Evolutionary conservation across 2,329 filamentous ascomycete genomes (phyloP).

Genomic region (Fusarium albidum): DNA sequence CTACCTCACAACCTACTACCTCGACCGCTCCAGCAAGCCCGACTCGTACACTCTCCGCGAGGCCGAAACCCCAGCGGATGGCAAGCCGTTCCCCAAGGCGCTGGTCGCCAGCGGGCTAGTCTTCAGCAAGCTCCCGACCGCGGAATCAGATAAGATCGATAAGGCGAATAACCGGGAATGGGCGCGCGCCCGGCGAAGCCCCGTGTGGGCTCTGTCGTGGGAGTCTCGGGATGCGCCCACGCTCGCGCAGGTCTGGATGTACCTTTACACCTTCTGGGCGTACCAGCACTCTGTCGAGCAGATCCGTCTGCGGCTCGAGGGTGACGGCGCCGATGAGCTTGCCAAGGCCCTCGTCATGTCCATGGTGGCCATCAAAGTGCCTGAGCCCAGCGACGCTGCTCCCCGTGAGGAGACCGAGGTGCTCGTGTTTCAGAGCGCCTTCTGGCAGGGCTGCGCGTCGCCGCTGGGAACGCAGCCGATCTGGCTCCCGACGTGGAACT

Average conservation of each 20-base stretch:
- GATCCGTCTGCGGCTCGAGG: conserved; percentile 34
- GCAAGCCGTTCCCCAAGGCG: conserved; percentile 29
- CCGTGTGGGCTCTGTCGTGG: conserved; percentile 54
- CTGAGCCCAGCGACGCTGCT: conserved; percentile 40
- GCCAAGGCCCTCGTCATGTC: conserved; percentile 48
- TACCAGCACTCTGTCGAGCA: conserved; percentile 33
- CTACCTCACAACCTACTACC: conserved; percentile 38
- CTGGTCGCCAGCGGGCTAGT: conserved; percentile 32
- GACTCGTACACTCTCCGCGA: conserved; percentile 33
- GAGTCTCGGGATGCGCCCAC: conserved; percentile 48
- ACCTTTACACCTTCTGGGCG: conserved; percentile 57
- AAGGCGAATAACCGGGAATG: conserved; percentile 52
- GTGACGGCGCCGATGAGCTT: conserved; percentile 24
- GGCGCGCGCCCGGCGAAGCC: conserved; percentile 58
- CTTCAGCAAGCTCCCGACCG: conserved; percentile 28
- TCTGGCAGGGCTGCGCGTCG: conserved; percentile 73
- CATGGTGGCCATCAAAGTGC: conserved; percentile 52
- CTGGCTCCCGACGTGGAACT: conserved; percentile 59
- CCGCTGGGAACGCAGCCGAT: conserved; percentile 68
- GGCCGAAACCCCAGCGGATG: conserved; percentile 25
- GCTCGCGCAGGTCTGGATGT: conserved; percentile 57
- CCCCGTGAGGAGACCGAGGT: conserved; percentile 42
- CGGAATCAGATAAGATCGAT: conserved; percentile 35
- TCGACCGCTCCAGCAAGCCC: conserved; percentile 23
- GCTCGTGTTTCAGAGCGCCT: conserved; percentile 59